Conservation (phyloP, 129 eudicot species). For the Pulicaria dysenterica region DNA sequence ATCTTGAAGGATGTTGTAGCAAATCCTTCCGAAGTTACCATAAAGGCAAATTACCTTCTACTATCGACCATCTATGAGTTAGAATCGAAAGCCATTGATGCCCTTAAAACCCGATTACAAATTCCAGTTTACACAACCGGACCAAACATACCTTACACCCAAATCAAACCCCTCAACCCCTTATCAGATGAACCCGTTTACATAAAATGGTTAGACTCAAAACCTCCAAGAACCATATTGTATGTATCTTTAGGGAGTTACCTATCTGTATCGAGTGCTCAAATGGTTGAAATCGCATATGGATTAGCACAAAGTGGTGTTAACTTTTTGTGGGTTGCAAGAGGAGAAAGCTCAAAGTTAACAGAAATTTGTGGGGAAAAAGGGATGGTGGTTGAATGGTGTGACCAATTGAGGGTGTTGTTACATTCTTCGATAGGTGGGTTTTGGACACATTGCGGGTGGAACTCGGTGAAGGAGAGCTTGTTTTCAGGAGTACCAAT, state of each 20-base stretch:
- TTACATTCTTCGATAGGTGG: slow-evolving; percentile 53
- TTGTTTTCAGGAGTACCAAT: slow-evolving; percentile 50
- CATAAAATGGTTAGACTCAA: slow-evolving; percentile 52
- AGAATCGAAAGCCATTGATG: slow-evolving; percentile 47
- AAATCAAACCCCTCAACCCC: not conserved
- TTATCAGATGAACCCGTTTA: slow-evolving; percentile 15
- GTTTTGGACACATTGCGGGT: slow-evolving; percentile 63
- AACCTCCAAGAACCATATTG: slow-evolving; percentile 47
- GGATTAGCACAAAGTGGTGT: slow-evolving; percentile 58
- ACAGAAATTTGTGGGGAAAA: slow-evolving; percentile 34
- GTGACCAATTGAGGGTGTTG: slow-evolving; percentile 57
- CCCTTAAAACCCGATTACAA: slow-evolving; percentile 27
- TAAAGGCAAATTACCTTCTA: slow-evolving; percentile 47
- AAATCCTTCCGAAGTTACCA: slow-evolving; percentile 4
- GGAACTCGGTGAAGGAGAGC: slow-evolving; percentile 63
- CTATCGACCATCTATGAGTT: slow-evolving; percentile 51
- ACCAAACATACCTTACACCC: slow-evolving; percentile 49
- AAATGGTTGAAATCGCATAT: slow-evolving; percentile 48
- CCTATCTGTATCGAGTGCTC: slow-evolving; percentile 38
- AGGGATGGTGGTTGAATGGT: slow-evolving; percentile 54
- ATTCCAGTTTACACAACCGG: slow-evolving; percentile 51
- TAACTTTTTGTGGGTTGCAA: slow-evolving; percentile 56
- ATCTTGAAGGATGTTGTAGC: not conserved
- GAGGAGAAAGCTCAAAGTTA: slow-evolving; percentile 39
- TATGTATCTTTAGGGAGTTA: slow-evolving; percentile 62